Base-by-base conservation (phyloP, 1,284 basidiomycete species). In the Malassezia psittaci region DNA sequence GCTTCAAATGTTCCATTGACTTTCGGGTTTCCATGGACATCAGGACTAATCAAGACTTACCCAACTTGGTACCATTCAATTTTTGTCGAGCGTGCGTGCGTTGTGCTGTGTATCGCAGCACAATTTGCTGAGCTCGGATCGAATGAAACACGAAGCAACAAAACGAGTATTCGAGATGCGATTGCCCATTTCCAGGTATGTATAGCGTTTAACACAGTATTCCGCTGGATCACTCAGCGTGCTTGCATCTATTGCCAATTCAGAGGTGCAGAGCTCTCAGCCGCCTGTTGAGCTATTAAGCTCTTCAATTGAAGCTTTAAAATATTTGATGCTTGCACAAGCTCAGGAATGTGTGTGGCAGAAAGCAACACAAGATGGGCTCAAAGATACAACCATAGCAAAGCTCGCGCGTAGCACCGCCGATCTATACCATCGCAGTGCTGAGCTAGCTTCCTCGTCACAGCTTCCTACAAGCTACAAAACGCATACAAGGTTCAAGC, bases 281-380 rank as follows among this genome's bases (percentile, higher is more conserved):
- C 16, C 43, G 34, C 60, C 44, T 3, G 36, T 24, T 57, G 76
- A 62, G 66, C 74, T 45, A 64, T 69, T 12, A 70, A 74, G 38
- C 69, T 76, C 21, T 87, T 93, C 75, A 79, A 68, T 90, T 19
- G 79, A 79, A 41, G 79, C 83, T 19, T 70, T 96, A 19, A 82
- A 87, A 65, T 81, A 79, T 61, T 80, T 96, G 52, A 87, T 90
- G 82, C 80, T 96, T 1, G 90, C 90, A 0, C 90, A 96, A 77
- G 91, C 90, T 0, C 91, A 96, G 69, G 93, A 98, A 77, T 94
- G 90, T 69, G 88, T 85, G 51, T 96, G 93, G 91, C 90, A 94
- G 72, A 83, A 86, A 64, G 91, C 90, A 6, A 85, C 87, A 61
- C 77, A 88, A 36, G 61, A 88, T 72, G 78, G 83, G 59, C 79